Conservation (phyloP, 495 filamentous ascomycete species). For the Aspergillus olivimuriae region DNA sequence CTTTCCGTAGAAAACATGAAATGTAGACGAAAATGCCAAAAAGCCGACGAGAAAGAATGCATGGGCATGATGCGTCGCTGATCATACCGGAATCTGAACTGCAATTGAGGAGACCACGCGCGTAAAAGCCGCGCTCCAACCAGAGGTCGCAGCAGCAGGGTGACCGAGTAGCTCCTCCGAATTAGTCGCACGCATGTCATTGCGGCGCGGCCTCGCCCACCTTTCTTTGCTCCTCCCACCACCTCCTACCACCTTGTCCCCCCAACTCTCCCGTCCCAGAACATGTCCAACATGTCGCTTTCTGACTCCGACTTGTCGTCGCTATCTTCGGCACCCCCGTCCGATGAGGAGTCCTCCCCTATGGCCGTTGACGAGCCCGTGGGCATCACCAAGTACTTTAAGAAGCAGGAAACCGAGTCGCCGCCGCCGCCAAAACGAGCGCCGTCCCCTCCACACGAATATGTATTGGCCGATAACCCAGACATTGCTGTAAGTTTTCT, state of each 20-base stretch:
- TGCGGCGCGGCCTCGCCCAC: conserved; percentile 24
- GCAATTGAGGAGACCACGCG: conserved; percentile 17
- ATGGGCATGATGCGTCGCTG: conserved; percentile 9
- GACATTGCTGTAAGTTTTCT: conserved; percentile 72
- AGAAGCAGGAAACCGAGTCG: conserved; percentile 48
- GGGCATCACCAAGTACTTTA: conserved; percentile 42
- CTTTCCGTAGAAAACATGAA: too few relatives aligned
- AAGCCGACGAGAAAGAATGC: conserved; percentile 1
- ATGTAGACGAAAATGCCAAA: conserved; percentile 1
- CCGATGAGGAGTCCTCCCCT: conserved; percentile 46
- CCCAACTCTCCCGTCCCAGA: conserved; percentile 11
- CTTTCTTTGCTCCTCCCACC: conserved; percentile 19
- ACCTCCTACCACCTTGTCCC: conserved; percentile 18
- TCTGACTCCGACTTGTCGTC: conserved; percentile 52
- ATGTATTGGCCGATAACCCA: conserved; percentile 78
- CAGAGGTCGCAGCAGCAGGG: too few relatives aligned
- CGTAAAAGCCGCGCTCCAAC: conserved; percentile 26
- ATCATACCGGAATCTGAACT: conserved; percentile 20
- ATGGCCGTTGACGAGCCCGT: conserved; percentile 36
- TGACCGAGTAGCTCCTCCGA: too few relatives aligned
- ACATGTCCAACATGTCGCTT: conserved; percentile 39
- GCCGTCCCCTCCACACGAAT: conserved; percentile 83
- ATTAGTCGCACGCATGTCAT: conserved; percentile 18
- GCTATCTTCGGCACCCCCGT: conserved; percentile 52
- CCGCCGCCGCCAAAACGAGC: conserved; percentile 69